These are phyloP conservation scores for Elaphomyces granulatus DNA, from an alignment of 495 filamentous ascomycete genomes.

Conservation along the genomic window DNA sequence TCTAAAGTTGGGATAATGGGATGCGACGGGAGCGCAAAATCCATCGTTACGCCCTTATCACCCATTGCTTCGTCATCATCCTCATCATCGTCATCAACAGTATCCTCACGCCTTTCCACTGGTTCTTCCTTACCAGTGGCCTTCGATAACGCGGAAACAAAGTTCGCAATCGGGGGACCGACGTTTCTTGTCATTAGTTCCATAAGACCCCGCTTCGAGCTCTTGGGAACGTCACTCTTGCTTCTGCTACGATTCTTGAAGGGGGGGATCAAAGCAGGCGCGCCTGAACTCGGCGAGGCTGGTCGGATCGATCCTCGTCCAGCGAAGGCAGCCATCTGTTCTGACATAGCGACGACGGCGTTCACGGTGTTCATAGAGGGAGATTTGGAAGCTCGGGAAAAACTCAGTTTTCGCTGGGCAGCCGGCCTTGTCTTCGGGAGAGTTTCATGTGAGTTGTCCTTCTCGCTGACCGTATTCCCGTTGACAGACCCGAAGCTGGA, in stretches of 20 bases:
- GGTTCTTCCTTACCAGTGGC: constrained; percentile 5
- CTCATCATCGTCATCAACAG: constrained; percentile 21
- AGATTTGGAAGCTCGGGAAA: constrained; percentile 43
- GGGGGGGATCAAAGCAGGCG: constrained; percentile 37
- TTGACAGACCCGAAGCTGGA: constrained; percentile 19
- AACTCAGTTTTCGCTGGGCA: constrained; percentile 31
- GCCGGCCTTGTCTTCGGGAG: constrained; percentile 14
- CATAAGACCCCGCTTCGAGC: constrained; percentile 25
- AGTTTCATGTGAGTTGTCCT: constrained; percentile 39
- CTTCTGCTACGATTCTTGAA: constrained; percentile 50
- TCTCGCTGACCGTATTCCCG: constrained; percentile 21
- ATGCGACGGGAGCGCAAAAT: constrained; percentile 27
- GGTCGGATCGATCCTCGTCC: constrained; percentile 41
- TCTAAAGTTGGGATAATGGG: constrained; percentile 56
- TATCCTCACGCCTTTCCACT: background rate
- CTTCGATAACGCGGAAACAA: constrained; percentile 22
- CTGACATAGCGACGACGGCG: constrained; percentile 48
- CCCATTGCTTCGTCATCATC: constrained; percentile 34
- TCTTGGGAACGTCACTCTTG: constrained; percentile 54
- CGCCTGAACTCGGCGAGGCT: constrained; percentile 33
- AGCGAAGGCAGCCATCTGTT: constrained; percentile 47
- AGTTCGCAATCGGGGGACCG: constrained; percentile 32
- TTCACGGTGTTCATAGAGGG: constrained; percentile 45
- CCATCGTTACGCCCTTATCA: constrained; percentile 34
- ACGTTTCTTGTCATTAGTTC: constrained; percentile 35